phyloP scores from a whole-genome alignment of 768 basidiomycete species.

The Asterophora parasitica region DNA sequence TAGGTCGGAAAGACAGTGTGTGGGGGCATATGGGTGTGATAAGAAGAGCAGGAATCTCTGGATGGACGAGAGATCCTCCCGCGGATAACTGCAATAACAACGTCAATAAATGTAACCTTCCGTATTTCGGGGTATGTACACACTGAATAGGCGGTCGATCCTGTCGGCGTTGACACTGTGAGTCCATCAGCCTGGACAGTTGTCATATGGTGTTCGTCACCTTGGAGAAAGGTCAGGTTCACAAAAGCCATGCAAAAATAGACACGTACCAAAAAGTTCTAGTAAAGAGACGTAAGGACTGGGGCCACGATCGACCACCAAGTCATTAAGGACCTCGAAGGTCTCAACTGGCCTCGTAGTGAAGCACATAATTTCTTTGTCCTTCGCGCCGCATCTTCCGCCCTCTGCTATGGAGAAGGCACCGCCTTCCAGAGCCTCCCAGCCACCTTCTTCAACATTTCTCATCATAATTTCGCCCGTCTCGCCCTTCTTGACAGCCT shows the following conservation, averaged over 20 bases:
- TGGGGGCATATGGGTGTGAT: constrained; percentile 99
- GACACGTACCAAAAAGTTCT: constrained; percentile 85
- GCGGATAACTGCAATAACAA: constrained; percentile 66
- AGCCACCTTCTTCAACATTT: constrained; percentile 83
- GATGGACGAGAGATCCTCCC: constrained; percentile 95
- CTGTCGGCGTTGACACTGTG: constrained; percentile 94
- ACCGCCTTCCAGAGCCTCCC: constrained; percentile 92
- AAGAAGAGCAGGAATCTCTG: constrained; percentile 93
- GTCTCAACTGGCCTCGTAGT: constrained; percentile 92
- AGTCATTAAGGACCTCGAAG: constrained; percentile 94
- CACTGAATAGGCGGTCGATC: constrained; percentile 97
- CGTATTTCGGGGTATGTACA: constrained; percentile 18
- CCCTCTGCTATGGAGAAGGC: constrained; percentile 37
- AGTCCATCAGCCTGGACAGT: constrained; percentile 98
- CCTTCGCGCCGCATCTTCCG: constrained; percentile 53
- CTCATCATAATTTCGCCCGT: constrained; percentile 98
- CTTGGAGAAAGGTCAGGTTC: constrained; percentile 34
- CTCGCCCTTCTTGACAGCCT: constrained; percentile 88
- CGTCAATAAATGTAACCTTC: constrained; percentile 2
- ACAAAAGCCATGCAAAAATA: neutral
- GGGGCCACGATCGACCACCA: constrained; percentile 96
- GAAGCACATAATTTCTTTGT: constrained; percentile 98
- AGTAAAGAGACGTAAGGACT: constrained; percentile 95
- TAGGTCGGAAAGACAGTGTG: constrained; percentile 96
- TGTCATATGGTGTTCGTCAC: constrained; percentile 98